A percentile compares a stretch with the other conserved stretches of the same genome.
Conservation (phyloP, 345 rosid genomes). For the Arabidopsis suecica region DNA sequence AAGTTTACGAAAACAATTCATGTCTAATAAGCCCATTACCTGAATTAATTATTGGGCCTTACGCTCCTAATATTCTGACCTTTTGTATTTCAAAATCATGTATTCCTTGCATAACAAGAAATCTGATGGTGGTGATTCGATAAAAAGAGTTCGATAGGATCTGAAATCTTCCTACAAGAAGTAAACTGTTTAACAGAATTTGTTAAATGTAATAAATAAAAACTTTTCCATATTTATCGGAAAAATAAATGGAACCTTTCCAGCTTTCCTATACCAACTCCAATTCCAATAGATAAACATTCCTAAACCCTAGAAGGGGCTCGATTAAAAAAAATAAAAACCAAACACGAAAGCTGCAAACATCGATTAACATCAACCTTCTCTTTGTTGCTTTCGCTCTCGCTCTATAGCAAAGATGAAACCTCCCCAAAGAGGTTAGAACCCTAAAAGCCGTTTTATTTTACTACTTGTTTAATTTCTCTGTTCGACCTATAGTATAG, state of each 20-base stretch:
- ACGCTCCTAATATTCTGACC: too few species aligned
- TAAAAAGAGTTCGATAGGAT: too few species aligned
- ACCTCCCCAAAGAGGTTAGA: slow-evolving; percentile 9
- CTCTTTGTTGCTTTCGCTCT: background rate
- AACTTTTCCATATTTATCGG: background rate
- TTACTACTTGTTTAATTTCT: background rate
- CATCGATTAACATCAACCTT: background rate
- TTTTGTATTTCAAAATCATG: too few species aligned
- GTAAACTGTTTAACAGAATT: too few species aligned
- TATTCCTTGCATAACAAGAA: too few species aligned
- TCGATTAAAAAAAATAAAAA: background rate
- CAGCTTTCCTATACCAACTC: background rate
- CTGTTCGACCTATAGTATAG: background rate
- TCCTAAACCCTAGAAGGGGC: background rate
- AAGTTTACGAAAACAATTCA: too few species aligned
- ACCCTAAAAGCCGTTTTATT: background rate
- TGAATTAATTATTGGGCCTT: too few species aligned
- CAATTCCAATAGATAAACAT: background rate
- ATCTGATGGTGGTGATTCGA: too few species aligned
- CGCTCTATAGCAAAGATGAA: slow-evolving; percentile 21
- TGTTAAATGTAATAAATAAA: background rate
- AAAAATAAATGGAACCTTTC: background rate
- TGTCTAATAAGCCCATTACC: too few species aligned
- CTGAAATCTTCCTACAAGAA: too few species aligned
- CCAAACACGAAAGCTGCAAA: background rate